Conservation (phyloP, 129 eudicot genomes). For the Solidago caesia region DNA sequence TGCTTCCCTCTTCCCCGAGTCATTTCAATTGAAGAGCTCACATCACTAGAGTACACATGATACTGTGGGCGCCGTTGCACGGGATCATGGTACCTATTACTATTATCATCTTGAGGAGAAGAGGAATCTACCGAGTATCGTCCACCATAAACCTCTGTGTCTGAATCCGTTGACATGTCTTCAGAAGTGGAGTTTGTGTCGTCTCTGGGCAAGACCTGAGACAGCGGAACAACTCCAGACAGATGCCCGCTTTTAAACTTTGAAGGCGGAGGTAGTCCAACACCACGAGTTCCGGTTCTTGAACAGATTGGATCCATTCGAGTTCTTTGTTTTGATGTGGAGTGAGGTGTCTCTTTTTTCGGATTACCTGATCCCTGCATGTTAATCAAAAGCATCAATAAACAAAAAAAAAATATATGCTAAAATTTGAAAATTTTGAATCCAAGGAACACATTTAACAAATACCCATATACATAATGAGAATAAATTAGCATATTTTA, state of each 20-base stretch:
- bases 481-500: background rate
- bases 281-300: constrained; percentile 39
- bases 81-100: constrained; percentile 42
- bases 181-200: constrained; percentile 57
- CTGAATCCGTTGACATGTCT: constrained; percentile 67
- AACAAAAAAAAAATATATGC: background rate
- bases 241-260: constrained; percentile 63
- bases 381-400: background rate
- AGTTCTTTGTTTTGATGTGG: constrained; percentile 39
- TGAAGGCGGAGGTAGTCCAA: constrained; percentile 67
- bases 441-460: constrained; percentile 2
- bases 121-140: constrained; percentile 77
- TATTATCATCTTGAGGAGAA: constrained; percentile 65
- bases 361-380: constrained; percentile 56
- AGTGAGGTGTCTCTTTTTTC: constrained; percentile 42
- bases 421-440: background rate
- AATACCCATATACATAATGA: constrained; percentile 4
- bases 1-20: constrained; percentile 41
- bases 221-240: constrained; percentile 52
- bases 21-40: constrained; percentile 58
- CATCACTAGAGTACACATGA: constrained; percentile 67
- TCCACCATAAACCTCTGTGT: constrained; percentile 72
- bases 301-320: constrained; percentile 44
- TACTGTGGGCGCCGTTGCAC: constrained; percentile 41
- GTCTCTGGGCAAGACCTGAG: constrained; percentile 54